Evolutionary conservation across 192 early-diverging fungal species (phyloP), one percentile per base, ranked within the genome.

Genomic region (Glomus cerebriforme): DNA sequence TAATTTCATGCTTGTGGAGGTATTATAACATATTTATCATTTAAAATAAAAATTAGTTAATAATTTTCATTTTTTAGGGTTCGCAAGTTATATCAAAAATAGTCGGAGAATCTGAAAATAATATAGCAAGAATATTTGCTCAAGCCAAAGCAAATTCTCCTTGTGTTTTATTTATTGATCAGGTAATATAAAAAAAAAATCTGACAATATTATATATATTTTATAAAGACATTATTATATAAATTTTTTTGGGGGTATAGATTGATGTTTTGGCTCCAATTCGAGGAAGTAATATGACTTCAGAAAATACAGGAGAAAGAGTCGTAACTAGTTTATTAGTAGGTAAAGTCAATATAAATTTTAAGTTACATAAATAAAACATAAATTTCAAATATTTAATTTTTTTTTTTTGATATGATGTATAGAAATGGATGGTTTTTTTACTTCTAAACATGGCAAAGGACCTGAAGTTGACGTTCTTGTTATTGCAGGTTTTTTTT

Each of bases 21-120:
- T 92, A 84, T 31, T 9, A 77, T 15, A 24, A 2, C 17, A 39
- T 7, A 39, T 39, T 39, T 1, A 39, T 9, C 8, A 39, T 39
- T 39, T 7, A 39, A 24, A 15, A 24, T 12, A 39, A 8, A 34
- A 15, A 37, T 72, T 72, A 7, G 8, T 54, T 12, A 54, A 54
- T 54, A 29, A 31, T 54, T 26, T 59, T 15, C 7, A 26, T 31
- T 24, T 58, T 37, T 22, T 68, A 92, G 89, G 87, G 93, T 45
- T 90, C 96, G 1, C 92, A 95, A 83, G 82, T 99, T 35, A 87
- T 94, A 65, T 97, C 95, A 31, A 96, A 96, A 82, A 82, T 97
- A 27, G 94, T 99, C n/a, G 97, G 97, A 58, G 95, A 97, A 83
- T 94, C 95, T 0, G 97, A 99, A 77, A 88, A 92, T 69, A 91